Evolutionary conservation across 1,139 yeast genomes (phyloP), one percentile per base, ranked within the genome.

Genomic region (Yamadazyma atlantica): DNA sequence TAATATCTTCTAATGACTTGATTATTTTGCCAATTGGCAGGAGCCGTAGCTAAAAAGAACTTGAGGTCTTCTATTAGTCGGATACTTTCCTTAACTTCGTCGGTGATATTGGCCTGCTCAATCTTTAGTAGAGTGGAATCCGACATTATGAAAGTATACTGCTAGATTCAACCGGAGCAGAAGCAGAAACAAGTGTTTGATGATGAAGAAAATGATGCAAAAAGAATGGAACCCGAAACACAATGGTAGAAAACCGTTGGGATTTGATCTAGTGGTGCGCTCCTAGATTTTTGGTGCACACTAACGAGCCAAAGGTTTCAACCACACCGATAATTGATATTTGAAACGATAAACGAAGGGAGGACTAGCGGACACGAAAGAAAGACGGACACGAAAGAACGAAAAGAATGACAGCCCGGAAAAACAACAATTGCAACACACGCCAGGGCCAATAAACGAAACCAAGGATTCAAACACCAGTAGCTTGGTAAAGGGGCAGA

Each of bases 11-110:
- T 72, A 39, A 90, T 86, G 34, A 87, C 85, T 58, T 90, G 97
- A 53, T 84, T 84, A 43, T 82, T 87, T 56, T 83, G 90, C 95
- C 97, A 90, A 55, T 84, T 85, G 2, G 94, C 94, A 0, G 98
- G 97, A 0, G 97, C 97, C 0, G 96, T 86, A 4, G 89, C 88
- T 36, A 90, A 63, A 54, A 90, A 90, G 60, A 84, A 83, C 62
- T 87, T 87, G 49, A 88, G 62, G 54, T 85, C 94, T 46, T 84
- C 90, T 19, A 84, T 80, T 35, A 82, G 68, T 46, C 83, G 68
- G 40, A 85, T 61, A 22, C 84, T 76, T 46, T 80, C 82, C 43
- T 60, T 58, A 17, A 66, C 66, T 28, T 66, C 66, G 19, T 48
- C 52, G 25, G 45, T 44, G 18, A 42, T 39, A 23, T 43, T 40